A percentile compares a stretch with the other conserved stretches of the same genome.
These are phyloP conservation scores for Porpolomopsis calyptriformis DNA, from an alignment of 768 basidiomycete genomes.

Conservation along the genomic window DNA sequence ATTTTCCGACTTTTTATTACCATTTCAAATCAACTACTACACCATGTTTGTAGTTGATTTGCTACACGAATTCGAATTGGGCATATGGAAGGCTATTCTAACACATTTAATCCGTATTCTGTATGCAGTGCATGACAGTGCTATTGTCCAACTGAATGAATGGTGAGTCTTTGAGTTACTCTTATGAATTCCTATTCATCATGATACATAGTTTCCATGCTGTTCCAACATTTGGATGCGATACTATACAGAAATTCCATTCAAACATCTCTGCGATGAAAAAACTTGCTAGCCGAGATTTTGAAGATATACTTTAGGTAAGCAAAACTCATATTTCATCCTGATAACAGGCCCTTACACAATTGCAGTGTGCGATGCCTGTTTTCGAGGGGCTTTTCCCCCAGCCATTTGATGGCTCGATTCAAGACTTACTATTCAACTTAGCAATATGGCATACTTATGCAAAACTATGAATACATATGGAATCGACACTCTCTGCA, in stretches of 20 bases:
- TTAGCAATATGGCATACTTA: slow-evolving; percentile 25
- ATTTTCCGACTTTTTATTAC: slow-evolving; percentile 12
- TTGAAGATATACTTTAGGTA: slow-evolving; percentile 24
- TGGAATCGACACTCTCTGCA: slow-evolving; percentile 19
- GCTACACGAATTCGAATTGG: slow-evolving; percentile 22
- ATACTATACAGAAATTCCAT: slow-evolving; percentile 18
- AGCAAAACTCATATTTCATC: neutral
- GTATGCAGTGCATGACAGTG: slow-evolving; percentile 4
- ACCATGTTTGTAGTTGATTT: slow-evolving; percentile 17
- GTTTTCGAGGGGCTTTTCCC: slow-evolving; percentile 25
- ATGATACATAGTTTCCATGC: slow-evolving; percentile 11
- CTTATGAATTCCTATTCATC: neutral
- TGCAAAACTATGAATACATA: slow-evolving; percentile 29
- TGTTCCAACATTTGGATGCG: slow-evolving; percentile 13
- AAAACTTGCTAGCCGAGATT: slow-evolving; percentile 20
- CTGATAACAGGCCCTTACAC: neutral
- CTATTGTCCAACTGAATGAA: slow-evolving; percentile 10
- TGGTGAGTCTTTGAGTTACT: slow-evolving; percentile 8
- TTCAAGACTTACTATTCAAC: slow-evolving; percentile 21
- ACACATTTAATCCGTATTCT: slow-evolving; percentile 20
- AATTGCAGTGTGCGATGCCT: slow-evolving; percentile 21
- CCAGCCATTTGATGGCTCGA: slow-evolving; percentile 11
- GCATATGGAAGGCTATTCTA: slow-evolving; percentile 20
- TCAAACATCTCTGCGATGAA: slow-evolving; percentile 18
- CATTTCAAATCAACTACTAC: slow-evolving; percentile 13